Base-by-base conservation (phyloP, 192 early-diverging fungal genomes). In the Coemansia reversa region DNA sequence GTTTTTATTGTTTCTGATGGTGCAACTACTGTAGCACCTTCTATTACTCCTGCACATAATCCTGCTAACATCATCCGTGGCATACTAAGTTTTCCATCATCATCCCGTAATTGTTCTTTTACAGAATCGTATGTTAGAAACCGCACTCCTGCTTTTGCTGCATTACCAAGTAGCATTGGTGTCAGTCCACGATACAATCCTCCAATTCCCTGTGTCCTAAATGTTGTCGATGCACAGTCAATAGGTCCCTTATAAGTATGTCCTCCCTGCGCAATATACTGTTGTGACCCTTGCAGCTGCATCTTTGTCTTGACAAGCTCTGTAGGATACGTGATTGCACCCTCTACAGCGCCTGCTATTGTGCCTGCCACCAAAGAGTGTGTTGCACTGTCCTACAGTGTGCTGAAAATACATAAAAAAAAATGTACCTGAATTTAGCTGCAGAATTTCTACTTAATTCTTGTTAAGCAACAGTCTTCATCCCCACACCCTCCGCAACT, bases 1-100 rank as follows among this genome's bases (percentile, higher is more conserved):
- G 96, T 98, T 30, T 97, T 99, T 76, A 98, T 93, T 4, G 94
- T 93, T 78, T 98, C 97, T 19, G 92, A 89, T 4, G 91, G 93
- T 7, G 97, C 95, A 0, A 99, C 97, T 19, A 93, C 95, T 3
- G 91, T 51, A 20, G 86, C 73, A 0, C 93, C 97, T 74, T 99
- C 97, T 22, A 88, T 85, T 72, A 95, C 86, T 14, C 96, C 94
- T 0, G 94, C 95, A 20, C 88, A 91, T 51, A 96, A 72, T 6
- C 93, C 93, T 20, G 94, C 93, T 49, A 91, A 73, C 67, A 94
- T 71, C 59, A 85, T 87, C 69, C 85, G 82, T 1, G 75, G 47
- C 19, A 87, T 89, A 1, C 85, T 85, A 30, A 94, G 70, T 45
- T 89, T 86, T 19, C 91, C 94, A 11, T 91, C 69, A 4, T 81